These are phyloP conservation scores for Crotalaria pallida DNA, from an alignment of 306 rosid species.

Conservation along the genomic window DNA sequence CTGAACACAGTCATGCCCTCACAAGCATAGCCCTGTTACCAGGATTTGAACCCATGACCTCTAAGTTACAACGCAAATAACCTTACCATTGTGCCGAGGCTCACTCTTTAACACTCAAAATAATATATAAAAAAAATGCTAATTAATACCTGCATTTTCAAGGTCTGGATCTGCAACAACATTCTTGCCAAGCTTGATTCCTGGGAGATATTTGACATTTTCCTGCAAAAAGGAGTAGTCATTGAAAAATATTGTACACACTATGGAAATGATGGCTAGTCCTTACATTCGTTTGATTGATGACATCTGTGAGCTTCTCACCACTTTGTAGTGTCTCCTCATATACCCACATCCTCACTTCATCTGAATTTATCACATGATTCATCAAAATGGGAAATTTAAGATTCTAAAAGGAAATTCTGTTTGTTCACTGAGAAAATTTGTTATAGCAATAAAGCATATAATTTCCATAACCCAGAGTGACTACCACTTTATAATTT, in stretches of 20 bases:
- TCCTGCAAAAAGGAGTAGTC: constrained; percentile 42
- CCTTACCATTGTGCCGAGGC: too few relatives aligned
- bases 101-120: not conserved
- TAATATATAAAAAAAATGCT: not conserved
- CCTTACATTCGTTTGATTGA: constrained; percentile 76
- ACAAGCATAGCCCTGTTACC: too few relatives aligned
- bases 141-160: constrained; percentile 62
- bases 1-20: not conserved
- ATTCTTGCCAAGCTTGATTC: constrained; percentile 88
- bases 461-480: not conserved
- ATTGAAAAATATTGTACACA: not conserved
- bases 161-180: constrained; percentile 92
- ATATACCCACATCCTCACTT: constrained; percentile 96
- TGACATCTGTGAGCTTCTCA: constrained; percentile 82
- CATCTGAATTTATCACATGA: constrained; percentile 49
- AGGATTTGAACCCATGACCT: too few relatives aligned
- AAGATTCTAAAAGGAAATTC: not conserved
- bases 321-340: constrained; percentile 87
- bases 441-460: not conserved
- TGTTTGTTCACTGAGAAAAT: not conserved
- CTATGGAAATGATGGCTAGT: constrained; percentile 7
- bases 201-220: constrained; percentile 91
- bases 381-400: constrained; percentile 21
- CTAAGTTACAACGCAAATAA: too few relatives aligned
- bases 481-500: not conserved